Conservation (phyloP, 176 grass and related monocot species). For the Triticum dicoccoides region DNA sequence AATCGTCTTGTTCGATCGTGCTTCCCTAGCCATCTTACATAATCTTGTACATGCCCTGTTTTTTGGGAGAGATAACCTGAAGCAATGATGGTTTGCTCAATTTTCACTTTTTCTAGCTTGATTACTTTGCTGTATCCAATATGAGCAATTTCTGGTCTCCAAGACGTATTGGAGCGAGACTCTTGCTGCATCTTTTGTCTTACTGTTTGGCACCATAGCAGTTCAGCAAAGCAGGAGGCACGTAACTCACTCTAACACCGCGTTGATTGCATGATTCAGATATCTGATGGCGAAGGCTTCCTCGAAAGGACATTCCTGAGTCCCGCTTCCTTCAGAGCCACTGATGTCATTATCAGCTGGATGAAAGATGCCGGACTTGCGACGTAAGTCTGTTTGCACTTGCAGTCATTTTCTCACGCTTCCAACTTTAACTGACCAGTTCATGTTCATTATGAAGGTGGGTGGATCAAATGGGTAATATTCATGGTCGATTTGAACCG, state of each 20-base stretch:
- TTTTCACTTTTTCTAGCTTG: neutral
- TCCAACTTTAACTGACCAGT: no score
- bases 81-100: neutral
- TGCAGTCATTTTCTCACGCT: neutral
- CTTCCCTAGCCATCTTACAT: conserved; percentile 1
- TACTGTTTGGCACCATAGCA: neutral
- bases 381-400: conserved; percentile 44
- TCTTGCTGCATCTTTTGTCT: neutral
- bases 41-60: neutral
- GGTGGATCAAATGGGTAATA: conserved; percentile 96
- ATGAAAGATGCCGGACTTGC: conserved; percentile 93
- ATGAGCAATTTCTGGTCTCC: neutral
- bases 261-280: conserved; percentile 39
- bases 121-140: neutral
- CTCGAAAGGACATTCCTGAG: conserved; percentile 97
- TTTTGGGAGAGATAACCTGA: conserved; percentile 15
- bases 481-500: conserved; percentile 65
- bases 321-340: conserved; percentile 71
- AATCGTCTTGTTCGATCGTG: neutral
- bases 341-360: conserved; percentile 69
- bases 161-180: neutral
- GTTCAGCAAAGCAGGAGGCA: neutral
- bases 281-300: conserved; percentile 86
- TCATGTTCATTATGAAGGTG: neutral
- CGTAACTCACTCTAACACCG: conserved; percentile 27